phyloP scores from a whole-genome alignment of 2,329 filamentous ascomycete genomes.

The Monilinia vaccinii-corymbosi region DNA sequence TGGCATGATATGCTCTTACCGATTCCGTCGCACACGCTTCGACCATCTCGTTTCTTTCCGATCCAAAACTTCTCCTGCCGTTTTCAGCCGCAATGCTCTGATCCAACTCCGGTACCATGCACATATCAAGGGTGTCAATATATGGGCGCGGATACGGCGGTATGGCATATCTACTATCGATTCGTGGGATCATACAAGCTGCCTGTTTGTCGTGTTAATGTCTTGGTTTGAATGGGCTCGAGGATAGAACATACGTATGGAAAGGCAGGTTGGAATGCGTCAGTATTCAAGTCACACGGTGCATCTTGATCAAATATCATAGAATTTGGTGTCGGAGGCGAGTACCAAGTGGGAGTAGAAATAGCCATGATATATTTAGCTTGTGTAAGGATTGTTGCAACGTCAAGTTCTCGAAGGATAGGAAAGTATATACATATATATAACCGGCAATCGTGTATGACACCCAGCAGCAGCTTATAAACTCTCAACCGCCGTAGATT shows the following conservation, averaged over 20 bases:
- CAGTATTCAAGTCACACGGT: constrained; percentile 1
- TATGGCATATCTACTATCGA: constrained; percentile 3
- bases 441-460: constrained; percentile 8
- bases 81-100: constrained; percentile 1
- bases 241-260: constrained; percentile 5
- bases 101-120: background rate
- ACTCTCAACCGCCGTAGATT: background rate
- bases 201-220: background rate
- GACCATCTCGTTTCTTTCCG: constrained; percentile 1
- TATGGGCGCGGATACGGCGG: constrained; percentile 5
- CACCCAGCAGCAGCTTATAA: background rate
- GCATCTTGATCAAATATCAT: constrained; percentile 3
- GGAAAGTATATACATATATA: constrained; percentile 1
- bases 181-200: background rate
- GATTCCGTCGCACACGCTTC: background rate
- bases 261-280: background rate
- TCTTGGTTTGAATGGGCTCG: background rate
- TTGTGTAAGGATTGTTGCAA: background rate
- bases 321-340: background rate
- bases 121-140: background rate
- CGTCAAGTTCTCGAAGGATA: background rate
- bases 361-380: constrained; percentile 1
- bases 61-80: background rate
- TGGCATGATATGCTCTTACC: background rate
- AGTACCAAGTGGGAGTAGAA: constrained; percentile 4